A percentile compares a stretch with the other conserved stretches of the same genome.
Evolutionary conservation across 306 rosid genomes (phyloP).

Genomic region (Albizia julibrissin): DNA sequence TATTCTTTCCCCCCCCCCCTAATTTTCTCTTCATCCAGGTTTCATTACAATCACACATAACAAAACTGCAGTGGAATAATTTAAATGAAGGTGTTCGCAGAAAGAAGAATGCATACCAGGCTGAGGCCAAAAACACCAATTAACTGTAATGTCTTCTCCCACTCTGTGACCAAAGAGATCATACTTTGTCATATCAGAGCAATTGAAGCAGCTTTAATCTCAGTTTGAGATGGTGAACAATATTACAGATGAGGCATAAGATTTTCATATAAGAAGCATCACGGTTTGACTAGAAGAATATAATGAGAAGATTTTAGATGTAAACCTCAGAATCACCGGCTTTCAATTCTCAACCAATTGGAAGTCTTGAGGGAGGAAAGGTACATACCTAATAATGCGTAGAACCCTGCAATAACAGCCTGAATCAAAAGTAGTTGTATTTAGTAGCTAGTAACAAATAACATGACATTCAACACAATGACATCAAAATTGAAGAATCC

Average conservation of each 20-base stretch:
- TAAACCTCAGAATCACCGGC: not conserved
- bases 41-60: not conserved
- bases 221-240: conserved; percentile 7
- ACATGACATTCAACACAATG: conserved; percentile 17
- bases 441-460: conserved; percentile 37
- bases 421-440: conserved; percentile 47
- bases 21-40: not conserved
- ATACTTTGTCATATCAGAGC: conserved; percentile 35
- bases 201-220: conserved; percentile 4
- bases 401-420: conserved; percentile 63
- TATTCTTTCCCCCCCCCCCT: too few relatives aligned
- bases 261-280: not conserved
- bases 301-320: not conserved
- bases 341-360: not conserved
- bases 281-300: not conserved
- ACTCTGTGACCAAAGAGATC: conserved; percentile 57
- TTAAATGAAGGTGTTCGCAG: conserved; percentile 25
- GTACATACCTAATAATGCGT: conserved; percentile 68
- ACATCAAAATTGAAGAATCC: conserved; percentile 25
- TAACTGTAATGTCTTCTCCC: conserved; percentile 88
- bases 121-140: conserved; percentile 71
- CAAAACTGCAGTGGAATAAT: conserved; percentile 15
- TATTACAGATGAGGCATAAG: not conserved
- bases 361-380: conserved; percentile 2
- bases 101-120: conserved; percentile 58